phyloP scores from a whole-genome alignment of 768 basidiomycete genomes.

The Dentipellis sp. region DNA sequence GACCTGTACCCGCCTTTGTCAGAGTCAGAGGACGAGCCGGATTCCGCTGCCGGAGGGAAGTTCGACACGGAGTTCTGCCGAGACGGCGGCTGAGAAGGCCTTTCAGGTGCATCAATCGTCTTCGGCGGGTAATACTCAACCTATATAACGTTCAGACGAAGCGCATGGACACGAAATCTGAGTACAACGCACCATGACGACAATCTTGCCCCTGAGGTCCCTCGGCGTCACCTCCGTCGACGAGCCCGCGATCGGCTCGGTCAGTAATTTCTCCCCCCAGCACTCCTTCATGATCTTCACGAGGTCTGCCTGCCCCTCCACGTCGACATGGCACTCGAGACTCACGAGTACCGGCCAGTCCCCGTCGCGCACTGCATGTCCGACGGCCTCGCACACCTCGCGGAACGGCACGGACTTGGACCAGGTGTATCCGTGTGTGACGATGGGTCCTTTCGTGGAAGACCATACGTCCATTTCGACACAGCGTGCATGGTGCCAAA shows the following conservation, averaged over 20 bases:
- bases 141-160: background rate
- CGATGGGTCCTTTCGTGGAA: constrained; percentile 39
- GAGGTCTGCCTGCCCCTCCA: constrained; percentile 36
- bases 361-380: constrained; percentile 27
- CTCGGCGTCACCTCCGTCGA: constrained; percentile 31
- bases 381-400: constrained; percentile 45
- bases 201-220: constrained; percentile 41
- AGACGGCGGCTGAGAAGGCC: too few relatives aligned
- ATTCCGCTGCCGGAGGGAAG: constrained; percentile 3
- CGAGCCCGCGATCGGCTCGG: constrained; percentile 27
- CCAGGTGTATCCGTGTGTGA: constrained; percentile 56
- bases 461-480: constrained; percentile 68
- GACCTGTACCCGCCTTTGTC: too few relatives aligned
- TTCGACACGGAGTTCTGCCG: background rate
- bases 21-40: background rate
- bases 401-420: constrained; percentile 42
- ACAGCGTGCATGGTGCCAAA: constrained; percentile 42
- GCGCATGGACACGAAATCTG: too few relatives aligned
- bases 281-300: constrained; percentile 39
- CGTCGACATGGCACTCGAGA: constrained; percentile 34
- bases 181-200: constrained; percentile 42
- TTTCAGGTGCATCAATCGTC: background rate
- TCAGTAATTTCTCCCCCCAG: constrained; percentile 45
- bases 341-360: constrained; percentile 54
- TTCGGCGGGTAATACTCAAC: constrained; percentile 14